A percentile compares a stretch with the other conserved stretches of the same genome.
Evolutionary conservation across 176 grass and related monocot genomes (phyloP).

Genomic region (Oryza glumipatula): DNA sequence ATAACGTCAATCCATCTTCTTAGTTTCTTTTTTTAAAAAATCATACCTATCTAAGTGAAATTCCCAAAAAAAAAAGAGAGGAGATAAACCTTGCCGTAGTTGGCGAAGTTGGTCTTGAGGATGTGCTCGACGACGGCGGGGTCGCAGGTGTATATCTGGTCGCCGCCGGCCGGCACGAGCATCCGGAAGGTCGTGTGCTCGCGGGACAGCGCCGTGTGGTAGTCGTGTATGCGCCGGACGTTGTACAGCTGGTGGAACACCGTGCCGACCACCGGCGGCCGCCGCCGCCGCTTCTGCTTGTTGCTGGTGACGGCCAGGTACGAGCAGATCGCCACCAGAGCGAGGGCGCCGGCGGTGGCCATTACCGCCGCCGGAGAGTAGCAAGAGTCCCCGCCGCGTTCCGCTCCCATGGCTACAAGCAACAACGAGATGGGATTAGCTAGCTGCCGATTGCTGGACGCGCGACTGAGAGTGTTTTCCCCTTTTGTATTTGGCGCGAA

Average conservation of each 20-base stretch:
- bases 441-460: not conserved
- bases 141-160: conserved; percentile 59
- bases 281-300: not conserved
- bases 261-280: conserved; percentile 56
- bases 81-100: conserved; percentile 55
- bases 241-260: conserved; percentile 65
- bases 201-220: conserved; percentile 53
- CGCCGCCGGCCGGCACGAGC: conserved; percentile 39
- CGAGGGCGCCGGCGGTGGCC: not conserved
- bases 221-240: conserved; percentile 62
- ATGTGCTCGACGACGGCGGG: conserved; percentile 61
- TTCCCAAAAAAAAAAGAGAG: no score
- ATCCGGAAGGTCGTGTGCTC: conserved; percentile 51
- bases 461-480: not conserved
- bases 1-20: no score
- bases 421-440: no score
- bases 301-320: not conserved
- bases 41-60: no score
- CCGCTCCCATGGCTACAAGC: not conserved
- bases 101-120: conserved; percentile 59
- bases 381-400: not conserved
- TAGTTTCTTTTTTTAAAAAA: no score
- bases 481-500: not conserved
- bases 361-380: not conserved
- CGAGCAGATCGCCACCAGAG: conserved; percentile 29